phyloP scores from a whole-genome alignment of 225 moss, liverwort and hornwort species.

The Physcomitrellopsis africana region DNA sequence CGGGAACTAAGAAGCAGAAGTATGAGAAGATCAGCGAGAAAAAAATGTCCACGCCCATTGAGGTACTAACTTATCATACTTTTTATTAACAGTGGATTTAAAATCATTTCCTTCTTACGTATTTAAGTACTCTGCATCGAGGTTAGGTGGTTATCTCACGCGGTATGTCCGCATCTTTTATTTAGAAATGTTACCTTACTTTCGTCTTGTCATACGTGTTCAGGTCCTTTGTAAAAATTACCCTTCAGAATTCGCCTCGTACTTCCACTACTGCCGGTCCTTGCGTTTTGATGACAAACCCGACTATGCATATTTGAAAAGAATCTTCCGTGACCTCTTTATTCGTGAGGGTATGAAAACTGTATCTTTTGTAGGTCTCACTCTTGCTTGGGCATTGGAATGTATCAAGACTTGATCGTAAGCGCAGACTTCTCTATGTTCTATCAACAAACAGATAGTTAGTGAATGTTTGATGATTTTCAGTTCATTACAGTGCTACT shows the following conservation, averaged over 20 bases:
- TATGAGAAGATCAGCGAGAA: slow-evolving; percentile 93
- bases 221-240: slow-evolving; percentile 88
- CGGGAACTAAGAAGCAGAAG: slow-evolving; percentile 95
- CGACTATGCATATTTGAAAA: slow-evolving; percentile 90
- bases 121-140: not conserved
- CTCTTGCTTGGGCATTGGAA: not conserved
- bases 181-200: not conserved
- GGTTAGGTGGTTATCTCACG: not conserved
- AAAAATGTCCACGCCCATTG: slow-evolving; percentile 95
- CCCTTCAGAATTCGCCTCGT: slow-evolving; percentile 89
- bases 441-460: not conserved
- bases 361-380: not conserved
- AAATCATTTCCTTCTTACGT: not conserved
- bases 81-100: not conserved
- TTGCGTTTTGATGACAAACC: slow-evolving; percentile 95
- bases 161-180: not conserved
- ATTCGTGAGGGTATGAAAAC: slow-evolving; percentile 76
- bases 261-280: slow-evolving; percentile 92
- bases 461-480: not conserved
- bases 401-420: not conserved
- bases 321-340: slow-evolving; percentile 95
- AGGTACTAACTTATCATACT: slow-evolving; percentile 45
- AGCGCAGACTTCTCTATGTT: not conserved
- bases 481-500: not conserved
- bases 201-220: not conserved